Base-by-base conservation (phyloP, 208 protist species). In the Balamuthia mandrillaris region DNA sequence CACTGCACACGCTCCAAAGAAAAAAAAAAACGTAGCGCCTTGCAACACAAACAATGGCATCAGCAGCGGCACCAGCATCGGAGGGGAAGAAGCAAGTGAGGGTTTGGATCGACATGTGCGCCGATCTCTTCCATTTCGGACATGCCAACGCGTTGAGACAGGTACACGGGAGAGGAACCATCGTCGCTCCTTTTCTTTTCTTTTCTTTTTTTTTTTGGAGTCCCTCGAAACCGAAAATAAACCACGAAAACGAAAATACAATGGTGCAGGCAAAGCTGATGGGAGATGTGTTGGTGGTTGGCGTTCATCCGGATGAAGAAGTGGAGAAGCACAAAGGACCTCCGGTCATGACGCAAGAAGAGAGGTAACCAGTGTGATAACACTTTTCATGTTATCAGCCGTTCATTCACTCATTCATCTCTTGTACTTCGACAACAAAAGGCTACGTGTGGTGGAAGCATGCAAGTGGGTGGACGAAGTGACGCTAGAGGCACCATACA, bases 391-490 rank as follows among this genome's bases (percentile, higher is more conserved):
- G n/a, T n/a, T n/a, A n/a, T n/a, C n/a, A n/a, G n/a, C n/a, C n/a
- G n/a, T n/a, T n/a, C n/a, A 47, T 1, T 31, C 24, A 39, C 6
- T n/a, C 81, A 61, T 44, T 0, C 66, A 9, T 14, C 37, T 21
- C 21, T 6, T 37, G 21, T 7, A 27, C 21, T 12, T n/a, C n/a
- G n/a, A n/a, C n/a, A n/a, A n/a, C n/a, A n/a, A n/a, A 2, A 63
- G 78, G 21, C 14, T 93, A 92, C 66, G 79, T 86, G 75, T 95
- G 95, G 96, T 98, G 39, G 86, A 92, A 54, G 96, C 96, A 24
- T 99, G 97, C 90, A 99, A 99, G 89, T 99, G 98, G 98, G 97
- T 99, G 0, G 94, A 98, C 89, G 96, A 97, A 87, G 96, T 99
- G 6, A 91, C 98, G n/a, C 94, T 96, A 78, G 95, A 96, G 81